phyloP scores from a whole-genome alignment of 352 stramenopile genomes.

The Blastocystis sp. region DNA sequence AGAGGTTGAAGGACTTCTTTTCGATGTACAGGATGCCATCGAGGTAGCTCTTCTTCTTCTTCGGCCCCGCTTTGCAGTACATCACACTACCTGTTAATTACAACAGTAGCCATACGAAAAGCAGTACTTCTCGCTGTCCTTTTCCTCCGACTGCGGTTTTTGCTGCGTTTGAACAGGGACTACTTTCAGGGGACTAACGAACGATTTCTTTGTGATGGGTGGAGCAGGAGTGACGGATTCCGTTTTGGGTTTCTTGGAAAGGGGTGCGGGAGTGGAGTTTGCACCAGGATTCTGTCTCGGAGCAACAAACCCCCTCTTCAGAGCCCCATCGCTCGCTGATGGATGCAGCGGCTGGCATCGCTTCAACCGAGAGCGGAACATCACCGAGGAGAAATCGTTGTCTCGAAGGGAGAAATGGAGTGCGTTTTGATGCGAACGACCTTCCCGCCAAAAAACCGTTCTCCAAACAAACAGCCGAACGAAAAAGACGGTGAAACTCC shows the following conservation, averaged over 20 bases:
- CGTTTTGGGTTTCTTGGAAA: neutral
- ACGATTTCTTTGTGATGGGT: neutral
- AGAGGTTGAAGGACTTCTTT: conserved; percentile 25
- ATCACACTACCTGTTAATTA: neutral
- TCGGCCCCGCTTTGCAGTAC: conserved; percentile 61
- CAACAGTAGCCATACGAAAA: neutral
- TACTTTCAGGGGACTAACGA: neutral
- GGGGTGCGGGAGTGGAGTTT: neutral
- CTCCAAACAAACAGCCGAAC: neutral
- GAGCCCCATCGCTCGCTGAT: neutral
- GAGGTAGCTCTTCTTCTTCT: conserved; percentile 67
- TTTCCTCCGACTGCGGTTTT: neutral
- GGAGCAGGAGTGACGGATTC: neutral
- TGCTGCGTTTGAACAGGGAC: neutral
- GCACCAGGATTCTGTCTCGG: neutral
- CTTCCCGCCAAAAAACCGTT: conserved; percentile 35
- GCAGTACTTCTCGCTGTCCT: neutral
- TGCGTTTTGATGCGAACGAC: neutral
- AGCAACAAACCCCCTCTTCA: conserved; percentile 39
- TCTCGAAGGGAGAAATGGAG: neutral
- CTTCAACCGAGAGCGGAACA: conserved; percentile 47
- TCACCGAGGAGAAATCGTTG: neutral
- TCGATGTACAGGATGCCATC: conserved; percentile 64
- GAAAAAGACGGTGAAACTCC: neutral
- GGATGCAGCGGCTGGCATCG: conserved; percentile 43